These are phyloP conservation scores for Rosellinia necatrix DNA, from an alignment of 2,329 filamentous ascomycete species.

Conservation along the genomic window DNA sequence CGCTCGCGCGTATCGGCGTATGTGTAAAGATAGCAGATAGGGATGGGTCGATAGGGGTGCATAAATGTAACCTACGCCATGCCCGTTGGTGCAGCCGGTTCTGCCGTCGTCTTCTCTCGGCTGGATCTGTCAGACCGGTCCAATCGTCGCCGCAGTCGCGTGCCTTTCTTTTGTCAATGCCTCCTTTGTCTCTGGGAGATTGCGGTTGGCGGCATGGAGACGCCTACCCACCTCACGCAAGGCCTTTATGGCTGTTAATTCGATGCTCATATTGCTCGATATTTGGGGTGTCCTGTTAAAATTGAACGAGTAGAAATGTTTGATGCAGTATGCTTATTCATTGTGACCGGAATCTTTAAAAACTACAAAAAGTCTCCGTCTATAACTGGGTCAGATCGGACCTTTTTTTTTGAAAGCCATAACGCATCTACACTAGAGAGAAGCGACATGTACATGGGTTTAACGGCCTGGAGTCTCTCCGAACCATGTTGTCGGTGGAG, in stretches of 20 bases:
- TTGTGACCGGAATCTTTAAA: constrained; percentile 4
- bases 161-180: constrained; percentile 22
- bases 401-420: too few species aligned
- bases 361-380: neutral
- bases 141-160: constrained; percentile 41
- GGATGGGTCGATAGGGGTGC: too few species aligned
- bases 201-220: neutral
- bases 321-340: constrained; percentile 34
- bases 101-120: constrained; percentile 42
- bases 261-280: constrained; percentile 5
- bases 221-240: constrained; percentile 28
- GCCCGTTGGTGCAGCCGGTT: constrained; percentile 45
- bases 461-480: constrained; percentile 18
- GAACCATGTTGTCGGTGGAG: neutral
- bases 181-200: neutral
- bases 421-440: too few species aligned
- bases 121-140: constrained; percentile 40
- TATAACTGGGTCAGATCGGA: neutral
- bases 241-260: constrained; percentile 25
- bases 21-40: too few species aligned
- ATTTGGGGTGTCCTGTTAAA: neutral
- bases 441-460: too few species aligned
- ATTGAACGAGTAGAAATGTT: neutral
- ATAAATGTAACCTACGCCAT: constrained; percentile 39
- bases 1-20: too few species aligned